Percentiles rank a stretch among this genome's conserved stretches.
These are phyloP conservation scores for Coemansia sp. DNA, from an alignment of 192 early-diverging fungal genomes.

Conservation along the genomic window DNA sequence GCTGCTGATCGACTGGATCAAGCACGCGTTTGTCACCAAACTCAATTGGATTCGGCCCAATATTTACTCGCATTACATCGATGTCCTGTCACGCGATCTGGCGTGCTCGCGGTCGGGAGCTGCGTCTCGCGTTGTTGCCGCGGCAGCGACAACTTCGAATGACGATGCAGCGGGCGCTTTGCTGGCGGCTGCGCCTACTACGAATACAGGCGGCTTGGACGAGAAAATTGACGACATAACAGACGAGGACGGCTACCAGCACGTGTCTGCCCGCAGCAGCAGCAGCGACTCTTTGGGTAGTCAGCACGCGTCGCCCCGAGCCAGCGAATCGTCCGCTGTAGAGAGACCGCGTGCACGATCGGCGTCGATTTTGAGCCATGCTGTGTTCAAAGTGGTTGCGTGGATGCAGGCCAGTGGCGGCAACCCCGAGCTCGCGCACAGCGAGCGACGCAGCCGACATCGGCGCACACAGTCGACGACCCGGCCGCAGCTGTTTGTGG, in stretches of 20 bases:
- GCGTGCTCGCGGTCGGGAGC: constrained; percentile 43
- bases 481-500: constrained; percentile 42
- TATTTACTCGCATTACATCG: constrained; percentile 81
- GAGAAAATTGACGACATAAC: neutral
- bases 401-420: constrained; percentile 13
- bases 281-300: neutral
- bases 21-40: constrained; percentile 97
- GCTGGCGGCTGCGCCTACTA: too few relatives aligned
- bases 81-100: constrained; percentile 85
- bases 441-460: constrained; percentile 9
- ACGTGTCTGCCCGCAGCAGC: neutral
- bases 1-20: constrained; percentile 93
- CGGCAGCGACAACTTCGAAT: neutral
- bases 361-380: constrained; percentile 33
- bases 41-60: constrained; percentile 90
- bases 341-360: constrained; percentile 13
- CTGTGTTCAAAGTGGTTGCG: constrained; percentile 12
- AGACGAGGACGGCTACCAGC: neutral
- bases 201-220: neutral
- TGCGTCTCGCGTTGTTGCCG: neutral
- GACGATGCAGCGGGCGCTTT: neutral
- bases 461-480: constrained; percentile 29
- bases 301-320: neutral
- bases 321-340: neutral
- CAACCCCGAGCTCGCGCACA: neutral